A percentile compares a stretch with the other conserved stretches of the same genome.
phyloP scores from a whole-genome alignment of 148 eudicot genomes.

The Agrostemma githago region DNA sequence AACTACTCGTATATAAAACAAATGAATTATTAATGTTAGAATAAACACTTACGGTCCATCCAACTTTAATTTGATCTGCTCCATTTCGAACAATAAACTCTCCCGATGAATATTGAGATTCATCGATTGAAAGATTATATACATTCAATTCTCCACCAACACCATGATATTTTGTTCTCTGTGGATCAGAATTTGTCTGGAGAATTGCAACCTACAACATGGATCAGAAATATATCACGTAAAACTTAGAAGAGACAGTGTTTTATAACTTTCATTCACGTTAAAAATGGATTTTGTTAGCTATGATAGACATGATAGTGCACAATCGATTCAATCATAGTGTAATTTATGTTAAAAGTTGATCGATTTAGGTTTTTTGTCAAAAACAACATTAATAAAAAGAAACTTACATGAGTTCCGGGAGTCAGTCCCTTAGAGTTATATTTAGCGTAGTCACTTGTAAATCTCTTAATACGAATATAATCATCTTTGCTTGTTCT shows the following conservation, averaged over 20 bases:
- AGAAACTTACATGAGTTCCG: neutral
- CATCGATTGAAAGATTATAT: neutral
- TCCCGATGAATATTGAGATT: neutral
- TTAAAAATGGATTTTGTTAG: too few relatives aligned
- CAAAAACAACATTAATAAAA: too few relatives aligned
- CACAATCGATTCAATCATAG: too few relatives aligned
- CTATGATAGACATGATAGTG: too few relatives aligned
- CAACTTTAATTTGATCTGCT: slow-evolving; percentile 2
- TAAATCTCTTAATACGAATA: neutral
- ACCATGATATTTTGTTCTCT: neutral
- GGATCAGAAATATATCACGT: too few relatives aligned
- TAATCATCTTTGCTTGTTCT: neutral
- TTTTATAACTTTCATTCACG: too few relatives aligned
- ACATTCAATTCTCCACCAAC: neutral
- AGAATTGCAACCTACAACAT: neutral
- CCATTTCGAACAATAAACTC: neutral
- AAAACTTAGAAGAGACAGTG: too few relatives aligned
- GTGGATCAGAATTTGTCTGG: neutral
- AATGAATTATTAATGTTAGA: too few relatives aligned
- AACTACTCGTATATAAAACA: too few relatives aligned
- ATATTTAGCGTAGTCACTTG: neutral
- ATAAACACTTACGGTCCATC: slow-evolving; percentile 12
- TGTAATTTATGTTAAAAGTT: too few relatives aligned
- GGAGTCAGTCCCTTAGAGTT: neutral
- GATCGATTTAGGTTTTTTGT: too few relatives aligned